Conservation (phyloP, 306 rosid species). For the Echinosophora koreensis region DNA sequence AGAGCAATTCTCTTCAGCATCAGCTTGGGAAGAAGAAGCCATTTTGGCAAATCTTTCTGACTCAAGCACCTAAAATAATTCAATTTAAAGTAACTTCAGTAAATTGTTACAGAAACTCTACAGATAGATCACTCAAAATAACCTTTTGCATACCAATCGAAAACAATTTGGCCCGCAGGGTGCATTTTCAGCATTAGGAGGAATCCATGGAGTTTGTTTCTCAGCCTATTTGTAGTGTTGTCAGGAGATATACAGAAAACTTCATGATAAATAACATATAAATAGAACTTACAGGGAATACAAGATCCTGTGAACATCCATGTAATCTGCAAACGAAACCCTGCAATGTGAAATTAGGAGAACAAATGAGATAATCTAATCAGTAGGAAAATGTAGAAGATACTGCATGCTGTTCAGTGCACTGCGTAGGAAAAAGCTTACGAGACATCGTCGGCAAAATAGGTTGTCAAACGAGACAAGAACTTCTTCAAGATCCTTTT, state of each 20-base stretch:
- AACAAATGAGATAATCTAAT: slow-evolving; percentile 37
- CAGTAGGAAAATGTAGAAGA: slow-evolving; percentile 23
- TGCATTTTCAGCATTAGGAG: slow-evolving; percentile 68
- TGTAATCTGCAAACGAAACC: slow-evolving; percentile 95
- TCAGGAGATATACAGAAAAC: slow-evolving; percentile 25
- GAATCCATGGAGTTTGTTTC: slow-evolving; percentile 75
- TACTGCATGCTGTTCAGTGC: slow-evolving; percentile 33
- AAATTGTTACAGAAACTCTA: slow-evolving; percentile 13
- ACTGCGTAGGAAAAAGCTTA: slow-evolving; percentile 49
- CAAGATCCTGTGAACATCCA: slow-evolving; percentile 99
- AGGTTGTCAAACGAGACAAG: slow-evolving; percentile 97
- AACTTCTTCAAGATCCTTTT: slow-evolving; percentile 95
- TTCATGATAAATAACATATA: slow-evolving; percentile 29
- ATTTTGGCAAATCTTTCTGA: slow-evolving; percentile 62
- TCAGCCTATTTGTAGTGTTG: slow-evolving; percentile 71
- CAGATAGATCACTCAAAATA: slow-evolving; percentile 30
- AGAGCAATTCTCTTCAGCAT: slow-evolving; percentile 69
- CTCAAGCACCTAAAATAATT: slow-evolving; percentile 63
- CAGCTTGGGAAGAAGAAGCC: slow-evolving; percentile 56
- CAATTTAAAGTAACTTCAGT: slow-evolving; percentile 48
- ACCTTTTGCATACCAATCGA: slow-evolving; percentile 67
- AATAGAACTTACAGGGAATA: slow-evolving; percentile 80
- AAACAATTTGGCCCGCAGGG: slow-evolving; percentile 88
- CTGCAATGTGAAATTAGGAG: slow-evolving; percentile 55
- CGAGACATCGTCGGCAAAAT: slow-evolving; percentile 96